Evolutionary conservation across 805 yeast species (phyloP).

Genomic region (Lachancea thermotolerans): DNA sequence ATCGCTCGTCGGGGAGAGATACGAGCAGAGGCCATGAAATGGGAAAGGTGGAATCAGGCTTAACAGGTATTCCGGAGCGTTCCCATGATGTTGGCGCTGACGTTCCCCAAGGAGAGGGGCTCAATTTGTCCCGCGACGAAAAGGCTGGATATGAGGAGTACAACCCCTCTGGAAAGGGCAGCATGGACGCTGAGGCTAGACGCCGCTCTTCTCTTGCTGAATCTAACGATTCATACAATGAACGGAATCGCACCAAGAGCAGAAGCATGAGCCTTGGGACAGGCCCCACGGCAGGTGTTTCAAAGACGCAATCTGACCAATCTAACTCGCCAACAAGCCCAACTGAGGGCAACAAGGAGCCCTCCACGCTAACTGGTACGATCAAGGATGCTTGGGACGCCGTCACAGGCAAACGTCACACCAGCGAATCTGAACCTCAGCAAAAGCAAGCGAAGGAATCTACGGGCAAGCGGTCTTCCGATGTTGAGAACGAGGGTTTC

Average conservation of each 20-base stretch:
- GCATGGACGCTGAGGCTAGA: conserved; percentile 1
- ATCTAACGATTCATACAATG: not conserved
- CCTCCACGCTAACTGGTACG: conserved; percentile 1
- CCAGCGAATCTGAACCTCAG: not conserved
- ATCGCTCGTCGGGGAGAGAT: too few species aligned
- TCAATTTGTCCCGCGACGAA: conserved; percentile 1
- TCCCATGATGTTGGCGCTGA: not conserved
- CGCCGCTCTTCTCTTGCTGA: conserved; percentile 5
- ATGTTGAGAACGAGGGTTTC: not conserved
- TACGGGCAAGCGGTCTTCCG: not conserved
- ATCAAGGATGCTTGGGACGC: conserved; percentile 7
- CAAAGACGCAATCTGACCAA: conserved; percentile 3
- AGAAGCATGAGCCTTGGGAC: conserved; percentile 8
- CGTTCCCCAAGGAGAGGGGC: not conserved
- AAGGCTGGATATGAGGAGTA: conserved; percentile 6
- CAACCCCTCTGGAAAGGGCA: conserved; percentile 1
- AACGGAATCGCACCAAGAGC: not conserved
- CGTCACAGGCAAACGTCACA: conserved; percentile 4
- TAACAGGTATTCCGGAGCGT: not conserved
- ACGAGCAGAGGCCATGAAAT: too few species aligned
- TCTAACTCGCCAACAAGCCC: not conserved
- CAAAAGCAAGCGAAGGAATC: not conserved
- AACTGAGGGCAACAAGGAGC: not conserved
- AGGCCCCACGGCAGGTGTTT: conserved; percentile 1
- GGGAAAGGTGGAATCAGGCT: too few species aligned